Evolutionary conservation across 345 rosid species (phyloP).

Genomic region (Psidium guajava): DNA sequence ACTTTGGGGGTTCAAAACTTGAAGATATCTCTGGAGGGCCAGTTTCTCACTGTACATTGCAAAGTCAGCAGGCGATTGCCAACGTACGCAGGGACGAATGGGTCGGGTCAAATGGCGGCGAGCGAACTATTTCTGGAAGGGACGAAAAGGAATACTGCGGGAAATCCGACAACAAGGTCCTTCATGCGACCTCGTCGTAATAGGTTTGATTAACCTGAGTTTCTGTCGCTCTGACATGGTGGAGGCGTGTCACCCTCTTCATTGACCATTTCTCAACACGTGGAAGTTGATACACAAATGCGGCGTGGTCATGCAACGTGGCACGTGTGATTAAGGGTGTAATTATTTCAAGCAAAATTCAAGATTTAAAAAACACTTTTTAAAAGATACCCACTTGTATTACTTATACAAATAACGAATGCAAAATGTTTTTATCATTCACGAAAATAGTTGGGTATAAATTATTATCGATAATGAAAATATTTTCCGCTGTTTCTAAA

Average conservation of each 20-base stretch:
- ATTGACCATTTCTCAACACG: background rate
- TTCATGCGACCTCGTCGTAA: background rate
- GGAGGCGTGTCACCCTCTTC: background rate
- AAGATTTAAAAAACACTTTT: too few species aligned
- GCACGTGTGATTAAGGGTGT: background rate
- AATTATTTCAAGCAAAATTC: background rate
- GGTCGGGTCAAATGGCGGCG: background rate
- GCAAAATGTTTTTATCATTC: background rate
- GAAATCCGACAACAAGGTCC: background rate
- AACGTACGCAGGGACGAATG: background rate
- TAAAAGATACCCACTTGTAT: too few species aligned
- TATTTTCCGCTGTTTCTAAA: background rate
- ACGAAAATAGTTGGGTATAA: accelerated
- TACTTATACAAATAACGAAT: background rate
- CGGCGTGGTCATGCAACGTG: background rate
- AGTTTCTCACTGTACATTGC: background rate
- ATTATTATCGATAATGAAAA: background rate
- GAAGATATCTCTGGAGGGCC: background rate
- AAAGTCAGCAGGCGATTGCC: background rate
- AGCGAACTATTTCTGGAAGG: background rate
- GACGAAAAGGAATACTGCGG: background rate
- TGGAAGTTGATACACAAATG: background rate
- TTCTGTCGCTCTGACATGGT: background rate
- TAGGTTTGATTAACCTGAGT: background rate
- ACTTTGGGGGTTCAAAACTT: background rate